Evolutionary conservation across 257 asterid genomes (phyloP).

Genomic region (Penstemon newberryi): DNA sequence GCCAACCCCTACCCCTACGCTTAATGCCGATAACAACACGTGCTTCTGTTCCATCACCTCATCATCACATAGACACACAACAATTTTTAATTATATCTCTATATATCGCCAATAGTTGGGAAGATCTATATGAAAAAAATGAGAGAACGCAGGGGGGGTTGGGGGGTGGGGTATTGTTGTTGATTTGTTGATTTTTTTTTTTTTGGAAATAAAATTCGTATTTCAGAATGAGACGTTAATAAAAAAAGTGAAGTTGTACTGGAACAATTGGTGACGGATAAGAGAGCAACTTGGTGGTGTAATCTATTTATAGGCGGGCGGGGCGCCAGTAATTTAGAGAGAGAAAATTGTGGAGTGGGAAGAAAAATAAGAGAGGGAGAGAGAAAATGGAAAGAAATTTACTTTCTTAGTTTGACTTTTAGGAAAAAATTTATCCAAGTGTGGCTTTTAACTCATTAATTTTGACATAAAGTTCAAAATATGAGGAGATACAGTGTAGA

Average conservation of each 20-base stretch:
- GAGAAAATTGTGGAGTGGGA: too few relatives aligned
- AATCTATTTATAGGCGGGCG: conserved; percentile 35
- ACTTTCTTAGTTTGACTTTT: too few relatives aligned
- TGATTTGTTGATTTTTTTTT: too few relatives aligned
- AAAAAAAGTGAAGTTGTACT: not conserved
- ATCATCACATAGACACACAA: conserved; percentile 19
- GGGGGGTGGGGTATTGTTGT: too few relatives aligned
- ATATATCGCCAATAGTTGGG: not conserved
- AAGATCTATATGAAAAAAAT: conserved; percentile 28
- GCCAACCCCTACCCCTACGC: conserved; percentile 91
- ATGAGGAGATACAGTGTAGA: too few relatives aligned
- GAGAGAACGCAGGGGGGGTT: not conserved
- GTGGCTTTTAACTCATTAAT: too few relatives aligned
- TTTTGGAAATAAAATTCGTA: conserved; percentile 27
- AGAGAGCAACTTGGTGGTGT: conserved; percentile 21
- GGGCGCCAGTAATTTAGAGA: not conserved
- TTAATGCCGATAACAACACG: conserved; percentile 73
- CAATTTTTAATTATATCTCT: not conserved
- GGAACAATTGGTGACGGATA: too few relatives aligned
- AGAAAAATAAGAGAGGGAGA: too few relatives aligned
- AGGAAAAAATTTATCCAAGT: too few relatives aligned
- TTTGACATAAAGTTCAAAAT: too few relatives aligned
- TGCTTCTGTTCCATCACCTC: conserved; percentile 80
- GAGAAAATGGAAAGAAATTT: too few relatives aligned
- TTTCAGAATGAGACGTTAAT: conserved; percentile 48